These are phyloP conservation scores for Citrus reticulata DNA, from an alignment of 345 rosid species.

Conservation along the genomic window DNA sequence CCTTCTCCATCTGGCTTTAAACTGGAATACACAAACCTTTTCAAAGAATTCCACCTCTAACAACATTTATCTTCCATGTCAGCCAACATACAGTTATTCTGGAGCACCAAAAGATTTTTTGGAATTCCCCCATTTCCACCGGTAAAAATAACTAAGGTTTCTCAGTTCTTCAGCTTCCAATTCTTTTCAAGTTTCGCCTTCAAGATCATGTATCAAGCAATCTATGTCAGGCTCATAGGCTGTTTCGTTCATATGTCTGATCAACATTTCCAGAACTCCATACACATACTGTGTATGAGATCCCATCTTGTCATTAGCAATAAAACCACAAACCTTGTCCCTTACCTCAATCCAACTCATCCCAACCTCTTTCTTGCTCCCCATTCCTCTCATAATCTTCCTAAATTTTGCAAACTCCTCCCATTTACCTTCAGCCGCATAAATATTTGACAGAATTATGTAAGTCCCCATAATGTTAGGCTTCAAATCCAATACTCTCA, in stretches of 20 bases:
- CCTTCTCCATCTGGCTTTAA: not conserved
- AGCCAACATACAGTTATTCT: not conserved
- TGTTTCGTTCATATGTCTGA: conserved; percentile 52
- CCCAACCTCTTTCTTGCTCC: conserved; percentile 72
- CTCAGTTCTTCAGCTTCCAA: not conserved
- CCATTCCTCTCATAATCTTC: conserved; percentile 55
- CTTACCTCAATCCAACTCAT: conserved; percentile 80
- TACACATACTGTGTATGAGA: conserved; percentile 34
- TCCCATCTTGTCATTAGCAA: conserved; percentile 49
- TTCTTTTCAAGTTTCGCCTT: conserved; percentile 32
- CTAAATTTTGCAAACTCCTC: conserved; percentile 60
- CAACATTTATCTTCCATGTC: not conserved
- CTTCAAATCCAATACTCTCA: conserved; percentile 49
- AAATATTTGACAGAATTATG: conserved; percentile 68
- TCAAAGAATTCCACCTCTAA: not conserved
- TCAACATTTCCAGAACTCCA: conserved; percentile 44
- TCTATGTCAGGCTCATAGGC: conserved; percentile 46
- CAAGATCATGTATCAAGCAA: conserved; percentile 39
- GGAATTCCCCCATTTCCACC: not conserved
- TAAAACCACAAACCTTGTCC: conserved; percentile 56
- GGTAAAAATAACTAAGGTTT: not conserved
- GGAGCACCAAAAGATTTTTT: not conserved
- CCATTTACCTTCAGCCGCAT: conserved; percentile 82
- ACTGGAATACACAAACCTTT: not conserved
- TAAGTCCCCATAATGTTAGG: conserved; percentile 65